Evolutionary conservation across 768 basidiomycete species (phyloP), one percentile per base, ranked within the genome.

Genomic region (Cubamyces lactineus): DNA sequence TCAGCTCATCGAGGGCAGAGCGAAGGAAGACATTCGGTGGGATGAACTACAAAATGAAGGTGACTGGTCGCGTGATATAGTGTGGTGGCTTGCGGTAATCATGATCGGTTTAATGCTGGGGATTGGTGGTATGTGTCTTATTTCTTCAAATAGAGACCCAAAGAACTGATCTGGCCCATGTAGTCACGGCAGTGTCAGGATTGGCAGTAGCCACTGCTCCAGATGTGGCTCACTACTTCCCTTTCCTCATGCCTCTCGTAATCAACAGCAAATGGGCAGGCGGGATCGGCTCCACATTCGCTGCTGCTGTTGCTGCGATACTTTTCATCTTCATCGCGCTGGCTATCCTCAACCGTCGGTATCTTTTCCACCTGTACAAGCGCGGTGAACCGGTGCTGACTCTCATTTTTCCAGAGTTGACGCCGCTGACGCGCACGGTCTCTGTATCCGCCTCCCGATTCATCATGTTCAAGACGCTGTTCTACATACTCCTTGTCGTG

Each of bases 21-120:
- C 90, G 15, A 92, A 90, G 72, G 91, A 93, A 68, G 91, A 93
- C 71, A 84, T 94, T 39, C 76, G 88, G 56, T 94, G 91, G 91
- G 85, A 87, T 60, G 85, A 89, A 24, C 75, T 93, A 51, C 88
- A 90, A 72, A 79, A 82, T 62, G 82, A 85, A 71, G 76, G 82
- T 41, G 80, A 76, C 39, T 56, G 71, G 51, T 62, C 82, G 61
- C 82, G 85, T 64, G 71, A 71, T 21, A 59, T 79, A 30, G 79
- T 88, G 65, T 90, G 89, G 87, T 91, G 89, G 87, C 73, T 78
- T 17, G 75, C 86, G 19, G 76, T 88, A 5, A 70, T 75, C 5
- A 72, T 85, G 7, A 74, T 85, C 17, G 75, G 78, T 0, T 66
- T 87, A 2, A 64, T 86, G 23, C 76, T 92, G 21, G 86, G 78